These are phyloP conservation scores for Medicago lupulina DNA, from an alignment of 306 rosid genomes.

Conservation along the genomic window DNA sequence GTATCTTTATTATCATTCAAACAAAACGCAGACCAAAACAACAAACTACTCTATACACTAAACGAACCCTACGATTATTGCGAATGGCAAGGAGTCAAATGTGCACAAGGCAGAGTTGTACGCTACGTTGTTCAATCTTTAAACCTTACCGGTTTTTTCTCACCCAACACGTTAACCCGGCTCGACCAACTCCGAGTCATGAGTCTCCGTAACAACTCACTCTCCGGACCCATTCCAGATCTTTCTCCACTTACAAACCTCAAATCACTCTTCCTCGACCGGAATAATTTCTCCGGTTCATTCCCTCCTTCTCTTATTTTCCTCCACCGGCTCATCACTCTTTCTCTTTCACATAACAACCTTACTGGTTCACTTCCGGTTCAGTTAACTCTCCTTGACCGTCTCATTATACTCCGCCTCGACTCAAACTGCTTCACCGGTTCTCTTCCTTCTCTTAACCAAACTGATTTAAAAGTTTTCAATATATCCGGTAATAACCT, in stretches of 20 bases:
- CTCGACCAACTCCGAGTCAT: conserved; percentile 89
- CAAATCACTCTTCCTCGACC: conserved; percentile 66
- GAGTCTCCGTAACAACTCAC: conserved; percentile 78
- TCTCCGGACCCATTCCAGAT: conserved; percentile 80
- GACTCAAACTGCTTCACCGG: conserved; percentile 70
- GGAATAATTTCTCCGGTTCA: conserved; percentile 64
- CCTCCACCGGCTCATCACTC: conserved; percentile 63
- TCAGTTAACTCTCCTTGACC: conserved; percentile 50
- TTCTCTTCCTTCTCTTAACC: conserved; percentile 66
- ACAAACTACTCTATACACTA: conserved; percentile 68
- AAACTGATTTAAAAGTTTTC: conserved; percentile 54
- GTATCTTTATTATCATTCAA: conserved; percentile 73
- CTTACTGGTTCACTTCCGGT: conserved; percentile 65
- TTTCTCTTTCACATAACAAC: conserved; percentile 68
- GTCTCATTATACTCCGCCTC: conserved; percentile 61
- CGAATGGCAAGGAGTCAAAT: conserved; percentile 87
- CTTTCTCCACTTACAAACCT: conserved; percentile 70
- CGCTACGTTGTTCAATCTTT: conserved; percentile 53
- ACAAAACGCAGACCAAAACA: conserved; percentile 71
- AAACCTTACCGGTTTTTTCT: conserved; percentile 64
- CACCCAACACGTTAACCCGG: conserved; percentile 57
- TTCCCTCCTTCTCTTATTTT: conserved; percentile 69
- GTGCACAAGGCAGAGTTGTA: conserved; percentile 77
- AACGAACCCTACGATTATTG: conserved; percentile 83
- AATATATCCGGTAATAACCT: conserved; percentile 70